phyloP scores from a whole-genome alignment of 441 rosid species.

The Populus hybrid region DNA sequence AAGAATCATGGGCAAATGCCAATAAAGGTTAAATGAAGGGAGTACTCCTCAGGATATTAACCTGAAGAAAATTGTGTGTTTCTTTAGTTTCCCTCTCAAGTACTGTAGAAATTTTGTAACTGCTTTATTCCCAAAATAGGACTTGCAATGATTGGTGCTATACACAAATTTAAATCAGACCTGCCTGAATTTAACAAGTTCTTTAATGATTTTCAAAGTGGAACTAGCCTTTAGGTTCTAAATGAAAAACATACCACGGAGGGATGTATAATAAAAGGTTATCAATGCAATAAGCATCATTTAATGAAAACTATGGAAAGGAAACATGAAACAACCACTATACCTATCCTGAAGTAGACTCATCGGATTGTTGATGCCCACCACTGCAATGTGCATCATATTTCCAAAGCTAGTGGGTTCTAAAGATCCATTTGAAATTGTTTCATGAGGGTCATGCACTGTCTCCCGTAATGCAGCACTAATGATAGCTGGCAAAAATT shows the following conservation, averaged over 20 bases:
- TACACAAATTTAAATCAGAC: not conserved
- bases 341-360: constrained; percentile 99
- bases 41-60: not conserved
- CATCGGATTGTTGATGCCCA: constrained; percentile 96
- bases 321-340: not conserved
- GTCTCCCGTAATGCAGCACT: constrained; percentile 85
- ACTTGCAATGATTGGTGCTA: no score
- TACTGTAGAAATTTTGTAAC: not conserved
- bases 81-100: not conserved
- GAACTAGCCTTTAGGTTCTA: not conserved
- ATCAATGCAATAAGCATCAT: not conserved
- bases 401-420: constrained; percentile 61
- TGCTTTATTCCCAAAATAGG: not conserved
- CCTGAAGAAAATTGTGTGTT: not conserved
- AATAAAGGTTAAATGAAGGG: constrained; percentile 12
- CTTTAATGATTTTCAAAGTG: not conserved
- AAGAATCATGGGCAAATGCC: constrained; percentile 18
- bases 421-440: constrained; percentile 34
- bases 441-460: constrained; percentile 51
- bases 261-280: not conserved
- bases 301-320: not conserved
- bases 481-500: constrained; percentile 68
- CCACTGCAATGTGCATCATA: constrained; percentile 98
- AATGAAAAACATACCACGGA: not conserved
- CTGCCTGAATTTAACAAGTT: not conserved